Evolutionary conservation across 148 eudicot species (phyloP).

Genomic region (Cornus controversa): DNA sequence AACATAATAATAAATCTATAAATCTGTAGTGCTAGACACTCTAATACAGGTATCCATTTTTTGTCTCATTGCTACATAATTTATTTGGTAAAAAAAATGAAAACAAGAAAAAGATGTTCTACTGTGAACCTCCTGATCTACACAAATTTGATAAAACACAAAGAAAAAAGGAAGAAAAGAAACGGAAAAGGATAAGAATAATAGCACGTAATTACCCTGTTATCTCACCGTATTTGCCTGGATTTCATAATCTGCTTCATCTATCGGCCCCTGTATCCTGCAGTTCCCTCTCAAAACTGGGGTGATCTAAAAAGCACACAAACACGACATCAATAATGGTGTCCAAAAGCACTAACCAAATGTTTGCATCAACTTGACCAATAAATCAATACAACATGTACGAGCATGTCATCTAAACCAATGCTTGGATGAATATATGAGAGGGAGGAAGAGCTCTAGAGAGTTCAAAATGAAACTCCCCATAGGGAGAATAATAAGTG

Average conservation of each 20-base stretch:
- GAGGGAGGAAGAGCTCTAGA: not conserved
- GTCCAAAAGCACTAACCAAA: not conserved
- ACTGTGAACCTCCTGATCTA: too few species aligned
- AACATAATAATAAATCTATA: too few species aligned
- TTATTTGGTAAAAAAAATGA: too few species aligned
- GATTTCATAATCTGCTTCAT: slow-evolving; percentile 16
- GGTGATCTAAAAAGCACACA: slow-evolving; percentile 22
- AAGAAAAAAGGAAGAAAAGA: not conserved
- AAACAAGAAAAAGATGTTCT: not conserved
- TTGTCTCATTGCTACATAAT: too few species aligned
- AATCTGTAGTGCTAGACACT: too few species aligned
- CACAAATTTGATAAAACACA: not conserved
- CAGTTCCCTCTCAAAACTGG: slow-evolving; percentile 29
- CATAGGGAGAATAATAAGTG: not conserved
- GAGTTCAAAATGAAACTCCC: not conserved
- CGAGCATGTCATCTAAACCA: not conserved
- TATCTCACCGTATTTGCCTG: slow-evolving; percentile 33
- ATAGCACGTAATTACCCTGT: slow-evolving; percentile 18
- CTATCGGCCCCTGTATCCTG: slow-evolving; percentile 25
- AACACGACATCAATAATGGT: not conserved
- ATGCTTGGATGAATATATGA: not conserved
- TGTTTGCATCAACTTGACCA: not conserved
- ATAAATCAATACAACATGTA: too few species aligned
- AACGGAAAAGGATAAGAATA: slow-evolving; percentile 3
- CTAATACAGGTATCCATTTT: too few species aligned